phyloP scores from a whole-genome alignment of 805 yeast genomes.

The Kodamaea kaohsiungensis region DNA sequence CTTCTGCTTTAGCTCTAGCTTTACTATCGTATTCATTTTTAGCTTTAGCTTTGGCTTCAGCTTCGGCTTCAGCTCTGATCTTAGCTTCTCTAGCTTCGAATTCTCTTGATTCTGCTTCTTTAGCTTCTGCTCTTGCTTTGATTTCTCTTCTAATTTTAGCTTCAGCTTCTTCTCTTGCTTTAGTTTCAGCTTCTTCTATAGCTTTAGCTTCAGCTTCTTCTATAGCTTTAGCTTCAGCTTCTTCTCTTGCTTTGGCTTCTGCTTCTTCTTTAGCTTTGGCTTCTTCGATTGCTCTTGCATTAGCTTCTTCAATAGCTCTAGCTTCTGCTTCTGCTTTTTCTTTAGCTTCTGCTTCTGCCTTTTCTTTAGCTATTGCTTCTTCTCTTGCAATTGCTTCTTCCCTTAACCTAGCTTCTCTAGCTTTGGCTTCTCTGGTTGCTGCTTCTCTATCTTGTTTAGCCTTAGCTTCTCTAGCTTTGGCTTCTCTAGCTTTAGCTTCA shows the following conservation, averaged over 20 bases:
- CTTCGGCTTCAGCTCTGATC: neutral
- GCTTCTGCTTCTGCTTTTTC: neutral
- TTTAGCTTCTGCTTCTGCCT: neutral
- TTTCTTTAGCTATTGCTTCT: neutral
- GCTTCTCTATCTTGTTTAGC: neutral
- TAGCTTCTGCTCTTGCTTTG: neutral
- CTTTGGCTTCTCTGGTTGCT: neutral
- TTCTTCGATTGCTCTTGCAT: neutral
- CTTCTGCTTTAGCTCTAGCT: neutral
- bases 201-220: neutral
- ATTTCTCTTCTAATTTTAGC: neutral
- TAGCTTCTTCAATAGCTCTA: neutral
- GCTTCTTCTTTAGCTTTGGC: neutral
- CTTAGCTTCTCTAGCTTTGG: neutral
- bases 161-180: neutral
- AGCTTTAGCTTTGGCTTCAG: neutral
- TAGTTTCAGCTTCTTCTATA: no score
- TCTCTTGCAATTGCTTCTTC: neutral
- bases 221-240: neutral
- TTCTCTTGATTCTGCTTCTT: neutral
- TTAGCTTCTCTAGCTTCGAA: neutral
- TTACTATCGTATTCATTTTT: no score
- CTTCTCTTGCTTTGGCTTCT: neutral
- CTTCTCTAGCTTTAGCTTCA: neutral
- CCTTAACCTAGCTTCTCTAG: neutral